Evolutionary conservation across 208 protist species (phyloP), one percentile per base, ranked within the genome.

Genomic region (Vickermania spadyakhi): DNA sequence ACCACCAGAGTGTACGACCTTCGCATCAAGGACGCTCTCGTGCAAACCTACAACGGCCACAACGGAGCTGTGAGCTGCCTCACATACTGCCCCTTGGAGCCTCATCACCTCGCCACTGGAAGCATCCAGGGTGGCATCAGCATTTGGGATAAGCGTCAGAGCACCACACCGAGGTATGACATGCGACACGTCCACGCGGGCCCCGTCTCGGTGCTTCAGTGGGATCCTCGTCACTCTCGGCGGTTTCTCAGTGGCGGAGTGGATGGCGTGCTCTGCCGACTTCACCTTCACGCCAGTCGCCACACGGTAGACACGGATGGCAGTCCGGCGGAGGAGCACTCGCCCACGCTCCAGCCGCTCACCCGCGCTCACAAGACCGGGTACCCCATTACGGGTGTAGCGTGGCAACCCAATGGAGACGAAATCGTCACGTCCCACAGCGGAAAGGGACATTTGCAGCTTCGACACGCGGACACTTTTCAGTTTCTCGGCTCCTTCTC

Each of bases 81-180:
- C 7, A 66, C 88, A 55, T 93, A 93, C 72, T 88, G 81, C 64
- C 66, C 73, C 0, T 64, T 73, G 26, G 82, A 93, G 58, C 86
- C 86, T 13, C 88, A 81, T 64, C 90, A 93, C 73, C 81, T 93
- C 28, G 81, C 83, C 13, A 81, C 82, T 3, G 86, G 83, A 22
- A 72, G 75, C 3, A 63, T 60, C 42, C 77, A 87, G 25, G 86
- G 86, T 5, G 41, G 68, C 31, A 79, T 91, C 28, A 70, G 81
- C 14, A 69, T 93, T 23, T 93, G 86, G 84, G 86, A 93, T 30
- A 70, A 72, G 21, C 83, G 86, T 1, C 76, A 74, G 0, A 71
- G 66, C 27, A 64, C 60, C 27, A 70, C 59, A 4, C 79, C 80
- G 1, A 77, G 81, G 36, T 93, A 93, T 55, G 68, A 70, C 28